Conservation (phyloP, 495 filamentous ascomycete species). For the Hypoxylon perforatum region DNA sequence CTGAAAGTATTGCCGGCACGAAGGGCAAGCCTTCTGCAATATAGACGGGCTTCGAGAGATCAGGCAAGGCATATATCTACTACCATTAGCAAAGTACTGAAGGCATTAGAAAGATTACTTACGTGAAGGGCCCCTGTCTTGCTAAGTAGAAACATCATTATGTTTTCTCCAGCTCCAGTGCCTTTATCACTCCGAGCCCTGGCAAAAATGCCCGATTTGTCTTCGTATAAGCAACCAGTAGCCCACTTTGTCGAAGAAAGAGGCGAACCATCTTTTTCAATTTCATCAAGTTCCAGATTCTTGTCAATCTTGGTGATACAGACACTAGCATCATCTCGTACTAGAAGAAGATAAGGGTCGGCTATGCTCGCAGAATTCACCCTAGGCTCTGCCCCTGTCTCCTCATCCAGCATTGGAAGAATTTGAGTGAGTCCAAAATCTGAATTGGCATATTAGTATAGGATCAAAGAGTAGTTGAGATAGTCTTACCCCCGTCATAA, state of each 20-base stretch:
- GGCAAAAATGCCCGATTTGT: slow-evolving; percentile 68
- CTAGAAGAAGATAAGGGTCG: slow-evolving; percentile 87
- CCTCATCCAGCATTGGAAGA: slow-evolving; percentile 88
- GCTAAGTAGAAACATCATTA: slow-evolving; percentile 80
- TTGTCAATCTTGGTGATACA: slow-evolving; percentile 80
- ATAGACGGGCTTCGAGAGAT: slow-evolving; percentile 70
- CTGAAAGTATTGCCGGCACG: slow-evolving; percentile 78
- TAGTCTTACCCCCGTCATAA: slow-evolving; percentile 82
- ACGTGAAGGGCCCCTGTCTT: slow-evolving; percentile 78
- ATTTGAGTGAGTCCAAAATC: slow-evolving; percentile 90
- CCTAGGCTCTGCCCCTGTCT: slow-evolving; percentile 77
- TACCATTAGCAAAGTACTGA: slow-evolving; percentile 25
- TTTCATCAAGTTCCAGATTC: slow-evolving; percentile 85
- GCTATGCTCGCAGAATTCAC: slow-evolving; percentile 84
- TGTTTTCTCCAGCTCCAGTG: slow-evolving; percentile 55
- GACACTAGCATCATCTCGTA: slow-evolving; percentile 83
- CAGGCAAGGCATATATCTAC: slow-evolving; percentile 71
- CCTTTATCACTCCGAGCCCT: slow-evolving; percentile 54
- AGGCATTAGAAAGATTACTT: slow-evolving; percentile 46
- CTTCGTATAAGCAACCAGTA: slow-evolving; percentile 81
- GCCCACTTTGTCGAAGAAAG: slow-evolving; percentile 74
- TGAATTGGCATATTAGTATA: slow-evolving; percentile 51
- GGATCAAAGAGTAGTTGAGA: slow-evolving; percentile 46
- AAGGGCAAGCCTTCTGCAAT: slow-evolving; percentile 77
- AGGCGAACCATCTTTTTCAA: slow-evolving; percentile 67